phyloP scores from a whole-genome alignment of 257 asterid species.

The Lantana camara region DNA sequence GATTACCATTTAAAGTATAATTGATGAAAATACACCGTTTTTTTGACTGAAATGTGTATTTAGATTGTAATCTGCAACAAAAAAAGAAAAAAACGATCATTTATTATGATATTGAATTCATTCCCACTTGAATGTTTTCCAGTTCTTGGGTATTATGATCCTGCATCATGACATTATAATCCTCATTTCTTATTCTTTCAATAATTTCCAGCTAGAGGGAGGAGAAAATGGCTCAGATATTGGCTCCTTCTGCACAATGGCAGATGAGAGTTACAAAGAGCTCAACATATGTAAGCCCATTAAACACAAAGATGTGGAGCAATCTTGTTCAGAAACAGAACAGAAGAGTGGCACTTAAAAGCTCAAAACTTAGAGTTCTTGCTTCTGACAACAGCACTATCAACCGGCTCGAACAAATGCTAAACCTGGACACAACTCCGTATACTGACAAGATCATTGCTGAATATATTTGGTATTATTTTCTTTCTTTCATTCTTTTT shows the following conservation, averaged over 20 bases:
- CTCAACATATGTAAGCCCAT: slow-evolving; percentile 56
- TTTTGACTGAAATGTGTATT: too few species aligned
- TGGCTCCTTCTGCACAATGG: slow-evolving; percentile 98
- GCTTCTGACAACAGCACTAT: slow-evolving; percentile 69
- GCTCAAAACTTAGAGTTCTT: slow-evolving; percentile 63
- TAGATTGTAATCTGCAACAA: too few species aligned
- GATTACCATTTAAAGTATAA: too few species aligned
- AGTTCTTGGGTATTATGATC: background rate
- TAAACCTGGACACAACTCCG: slow-evolving; percentile 83
- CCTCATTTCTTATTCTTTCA: background rate
- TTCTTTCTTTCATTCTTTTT: background rate
- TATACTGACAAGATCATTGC: slow-evolving; percentile 87
- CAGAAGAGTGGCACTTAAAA: slow-evolving; percentile 59
- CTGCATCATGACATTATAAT: background rate
- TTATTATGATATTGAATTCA: background rate
- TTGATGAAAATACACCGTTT: too few species aligned
- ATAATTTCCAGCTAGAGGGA: slow-evolving; percentile 27
- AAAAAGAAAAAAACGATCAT: too few species aligned
- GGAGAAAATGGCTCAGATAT: slow-evolving; percentile 81
- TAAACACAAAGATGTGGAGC: slow-evolving; percentile 74
- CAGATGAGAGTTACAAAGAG: slow-evolving; percentile 71
- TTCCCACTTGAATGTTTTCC: background rate
- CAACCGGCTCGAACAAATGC: slow-evolving; percentile 86
- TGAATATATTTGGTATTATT: slow-evolving; percentile 81
- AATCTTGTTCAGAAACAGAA: slow-evolving; percentile 67